Base-by-base conservation (phyloP, 2,329 filamentous ascomycete genomes). In the Cytospora chrysosperma region DNA sequence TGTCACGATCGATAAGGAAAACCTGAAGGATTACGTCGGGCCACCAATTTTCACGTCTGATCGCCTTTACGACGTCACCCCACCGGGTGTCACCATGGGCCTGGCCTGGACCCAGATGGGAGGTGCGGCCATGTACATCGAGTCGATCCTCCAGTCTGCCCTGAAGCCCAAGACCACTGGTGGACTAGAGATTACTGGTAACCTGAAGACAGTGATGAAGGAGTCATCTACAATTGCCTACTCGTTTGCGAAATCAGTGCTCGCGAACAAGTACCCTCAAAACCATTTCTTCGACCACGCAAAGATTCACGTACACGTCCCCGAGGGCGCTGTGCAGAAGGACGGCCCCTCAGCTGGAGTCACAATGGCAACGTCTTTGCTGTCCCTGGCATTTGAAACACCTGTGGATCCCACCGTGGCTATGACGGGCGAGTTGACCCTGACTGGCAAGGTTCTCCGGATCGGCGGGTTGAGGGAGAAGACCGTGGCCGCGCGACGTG, bases 81-180 rank as follows among this genome's bases (percentile, higher is more conserved):
- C 96, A 4, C 86, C 95, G 2, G 95, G 95, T 76, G 95, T 99
- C 19, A 91, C 93, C 26, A 98, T 99, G 95, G 95, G 95, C 68
- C 85, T 99, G 59, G 95, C 95, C 9, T 99, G 95, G 95, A 99
- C 96, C 9, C 92, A 93, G 73, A 92, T 99, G 86, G 95, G 95
- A 66, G 95, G 95, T 65, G 92, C 95, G 5, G 95, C 95, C 58
- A 88, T 99, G 75, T 99, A 99, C 76, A 92, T 99, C 63, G 95
- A 99, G 78, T 96, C 93, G 1, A 98, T 99, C 67, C 81, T 99
- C 58, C 93, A 99, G 74, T 90, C 88, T 65, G 87, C 91, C 0
- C 84, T 98, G 55, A 87, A 87, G 13, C 83, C 88, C 30, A 84
- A 84, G 63, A 94, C 91, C 28, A 85, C 89, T 21, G 90, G 94